Evolutionary conservation across 371 early-diverging fungal species (phyloP), one percentile per base, ranked within the genome.

Genomic region (Saksenaea vasiformis): DNA sequence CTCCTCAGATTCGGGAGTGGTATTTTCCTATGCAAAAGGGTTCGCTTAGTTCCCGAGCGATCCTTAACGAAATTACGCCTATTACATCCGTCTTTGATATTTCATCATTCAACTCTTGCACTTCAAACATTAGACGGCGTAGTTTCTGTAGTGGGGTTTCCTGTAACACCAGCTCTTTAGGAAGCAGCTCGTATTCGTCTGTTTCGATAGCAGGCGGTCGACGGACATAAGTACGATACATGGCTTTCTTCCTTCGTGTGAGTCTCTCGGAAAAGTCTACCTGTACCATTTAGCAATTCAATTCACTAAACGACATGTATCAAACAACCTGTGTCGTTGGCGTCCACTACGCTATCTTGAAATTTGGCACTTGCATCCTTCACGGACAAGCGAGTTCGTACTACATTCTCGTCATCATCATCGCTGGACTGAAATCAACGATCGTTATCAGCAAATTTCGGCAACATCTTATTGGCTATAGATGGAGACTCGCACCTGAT

Each of bases 61-160:
- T n/a, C n/a, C 38, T 44, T 19, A 10, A 14, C 22, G 5, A 13
- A n/a, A 17, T 14, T 19, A 22, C 13, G 10, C 22, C 13, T 24
- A 22, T 56, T 65, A 83, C 86, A 65, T 86, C 80, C 27, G 74
- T 73, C 60, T 84, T 80, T 36, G 88, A 86, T 19, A 92, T 66
- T 68, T 91, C 90, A 60, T 87, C 87, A 27, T 78, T 85, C 11
- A 95, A 82, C 61, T 95, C 92, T 64, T 91, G 89, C 3, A 90
- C 90, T 70, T 95, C 95, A 66, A 77, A 90, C 76, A 90, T 85
- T 39, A 95, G 84, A 28, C 95, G 85, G 28, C 91, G 86, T 26
- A 93, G 72, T 66, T 88, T 85, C 68, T 94, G 92, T 34, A 90
- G 69, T 38, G 89, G 77, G 0, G 93, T 91, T 64, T 94, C 95